A percentile compares a stretch with the other conserved stretches of the same genome.
These are phyloP conservation scores for Globisporangium ultimum DNA, from an alignment of 352 stramenopile genomes.

Conservation along the genomic window DNA sequence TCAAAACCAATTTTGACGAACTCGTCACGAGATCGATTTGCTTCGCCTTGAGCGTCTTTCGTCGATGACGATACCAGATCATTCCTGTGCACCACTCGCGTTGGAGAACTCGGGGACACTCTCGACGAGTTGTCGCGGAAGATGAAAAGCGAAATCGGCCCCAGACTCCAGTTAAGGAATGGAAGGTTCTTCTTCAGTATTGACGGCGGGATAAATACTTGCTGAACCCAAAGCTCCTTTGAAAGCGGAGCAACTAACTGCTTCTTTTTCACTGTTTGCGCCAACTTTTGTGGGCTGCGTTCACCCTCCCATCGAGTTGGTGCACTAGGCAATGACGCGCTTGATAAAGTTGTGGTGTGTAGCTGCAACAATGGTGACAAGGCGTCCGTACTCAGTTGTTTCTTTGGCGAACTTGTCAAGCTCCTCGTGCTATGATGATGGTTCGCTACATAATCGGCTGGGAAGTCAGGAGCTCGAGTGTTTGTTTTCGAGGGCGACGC, in stretches of 20 bases:
- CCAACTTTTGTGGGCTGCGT: slow-evolving; percentile 2
- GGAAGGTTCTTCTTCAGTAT: slow-evolving; percentile 27
- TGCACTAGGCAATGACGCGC: background rate
- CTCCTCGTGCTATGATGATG: slow-evolving; percentile 34
- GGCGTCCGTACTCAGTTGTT: background rate
- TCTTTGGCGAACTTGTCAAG: slow-evolving; percentile 17
- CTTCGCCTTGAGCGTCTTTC: background rate
- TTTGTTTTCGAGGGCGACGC: slow-evolving; percentile 4
- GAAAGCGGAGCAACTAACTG: slow-evolving; percentile 1
- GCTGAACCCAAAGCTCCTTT: slow-evolving; percentile 27
- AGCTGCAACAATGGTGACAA: slow-evolving; percentile 4
- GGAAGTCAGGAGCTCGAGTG: slow-evolving; percentile 12
- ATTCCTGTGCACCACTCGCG: background rate
- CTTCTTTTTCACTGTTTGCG: background rate
- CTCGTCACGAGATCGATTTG: background rate
- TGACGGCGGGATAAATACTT: slow-evolving; percentile 31
- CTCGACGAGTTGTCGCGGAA: slow-evolving; percentile 21
- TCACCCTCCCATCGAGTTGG: background rate
- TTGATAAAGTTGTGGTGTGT: slow-evolving; percentile 4
- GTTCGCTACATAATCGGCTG: slow-evolving; percentile 20
- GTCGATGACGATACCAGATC: no score
- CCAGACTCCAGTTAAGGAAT: slow-evolving; percentile 59
- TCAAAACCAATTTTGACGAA: slow-evolving; percentile 45
- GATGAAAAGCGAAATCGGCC: slow-evolving; percentile 35
- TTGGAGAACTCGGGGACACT: background rate